These are phyloP conservation scores for Daldinia concentrica DNA, from an alignment of 495 filamentous ascomycete genomes.

Conservation along the genomic window DNA sequence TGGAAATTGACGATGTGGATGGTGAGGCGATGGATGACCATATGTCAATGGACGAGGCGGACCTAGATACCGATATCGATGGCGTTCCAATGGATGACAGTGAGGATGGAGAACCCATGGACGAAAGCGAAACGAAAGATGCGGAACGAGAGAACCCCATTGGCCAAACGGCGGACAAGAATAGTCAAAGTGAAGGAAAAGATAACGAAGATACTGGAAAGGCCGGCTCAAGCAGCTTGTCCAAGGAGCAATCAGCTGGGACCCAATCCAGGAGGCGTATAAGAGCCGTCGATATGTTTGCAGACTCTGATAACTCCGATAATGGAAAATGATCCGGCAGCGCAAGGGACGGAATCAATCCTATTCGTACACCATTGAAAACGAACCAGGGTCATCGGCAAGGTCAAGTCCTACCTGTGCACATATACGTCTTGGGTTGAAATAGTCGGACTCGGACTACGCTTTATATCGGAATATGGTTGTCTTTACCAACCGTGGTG, in stretches of 20 bases:
- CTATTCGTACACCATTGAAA: background rate
- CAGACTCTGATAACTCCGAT: conserved; percentile 63
- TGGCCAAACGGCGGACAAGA: conserved; percentile 38
- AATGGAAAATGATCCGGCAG: conserved; percentile 40
- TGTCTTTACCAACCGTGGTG: background rate
- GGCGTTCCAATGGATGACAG: conserved; percentile 59
- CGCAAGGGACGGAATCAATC: background rate
- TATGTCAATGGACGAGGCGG: conserved; percentile 59
- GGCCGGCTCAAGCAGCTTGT: background rate
- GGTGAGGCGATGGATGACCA: conserved; percentile 61
- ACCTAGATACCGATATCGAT: conserved; percentile 59
- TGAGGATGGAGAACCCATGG: conserved; percentile 48
- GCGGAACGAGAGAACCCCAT: conserved; percentile 36
- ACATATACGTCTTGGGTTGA: background rate
- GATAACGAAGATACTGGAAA: conserved; percentile 38
- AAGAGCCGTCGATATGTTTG: conserved; percentile 96
- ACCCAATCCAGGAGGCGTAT: conserved; percentile 65
- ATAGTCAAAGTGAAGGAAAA: conserved; percentile 45
- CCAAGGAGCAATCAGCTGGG: conserved; percentile 19
- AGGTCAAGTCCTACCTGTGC: background rate
- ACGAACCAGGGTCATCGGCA: background rate
- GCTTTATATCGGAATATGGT: background rate
- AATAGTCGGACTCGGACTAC: background rate
- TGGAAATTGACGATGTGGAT: conserved; percentile 48
- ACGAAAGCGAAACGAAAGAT: conserved; percentile 51